A percentile compares a stretch with the other conserved stretches of the same genome.
Evolutionary conservation across 441 rosid species (phyloP).

Genomic region (Populus hybrid): DNA sequence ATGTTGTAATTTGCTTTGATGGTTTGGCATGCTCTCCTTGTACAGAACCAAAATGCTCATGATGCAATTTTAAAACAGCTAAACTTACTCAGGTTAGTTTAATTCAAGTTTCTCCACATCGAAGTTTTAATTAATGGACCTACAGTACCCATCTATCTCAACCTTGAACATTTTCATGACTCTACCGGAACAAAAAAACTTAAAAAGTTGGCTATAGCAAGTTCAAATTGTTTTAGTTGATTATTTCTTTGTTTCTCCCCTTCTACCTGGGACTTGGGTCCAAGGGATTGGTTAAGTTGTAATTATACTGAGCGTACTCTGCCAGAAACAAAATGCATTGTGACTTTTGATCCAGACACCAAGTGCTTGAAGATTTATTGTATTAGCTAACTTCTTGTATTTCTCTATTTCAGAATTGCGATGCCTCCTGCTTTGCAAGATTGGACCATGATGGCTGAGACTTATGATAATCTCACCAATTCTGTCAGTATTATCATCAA

Average conservation of each 20-base stretch:
- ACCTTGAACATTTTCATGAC: not conserved
- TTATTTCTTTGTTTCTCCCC: not conserved
- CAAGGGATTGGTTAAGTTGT: not conserved
- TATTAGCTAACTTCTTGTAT: constrained; percentile 8
- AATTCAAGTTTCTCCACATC: not conserved
- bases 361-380: constrained; percentile 7
- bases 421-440: constrained; percentile 54
- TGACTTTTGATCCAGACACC: constrained; percentile 6
- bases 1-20: constrained; percentile 7
- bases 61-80: constrained; percentile 65
- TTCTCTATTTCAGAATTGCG: constrained; percentile 43
- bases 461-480: constrained; percentile 58
- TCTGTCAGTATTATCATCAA: constrained; percentile 43
- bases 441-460: constrained; percentile 80
- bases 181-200: not conserved
- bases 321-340: not conserved
- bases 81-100: constrained; percentile 50
- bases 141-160: not conserved
- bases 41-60: constrained; percentile 82
- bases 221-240: not conserved
- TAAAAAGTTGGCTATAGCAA: not conserved
- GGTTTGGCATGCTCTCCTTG: constrained; percentile 11
- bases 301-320: not conserved
- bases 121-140: not conserved
- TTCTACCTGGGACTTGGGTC: not conserved